phyloP scores from a whole-genome alignment of 495 filamentous ascomycete species.

The Elaphomyces granulatus region DNA sequence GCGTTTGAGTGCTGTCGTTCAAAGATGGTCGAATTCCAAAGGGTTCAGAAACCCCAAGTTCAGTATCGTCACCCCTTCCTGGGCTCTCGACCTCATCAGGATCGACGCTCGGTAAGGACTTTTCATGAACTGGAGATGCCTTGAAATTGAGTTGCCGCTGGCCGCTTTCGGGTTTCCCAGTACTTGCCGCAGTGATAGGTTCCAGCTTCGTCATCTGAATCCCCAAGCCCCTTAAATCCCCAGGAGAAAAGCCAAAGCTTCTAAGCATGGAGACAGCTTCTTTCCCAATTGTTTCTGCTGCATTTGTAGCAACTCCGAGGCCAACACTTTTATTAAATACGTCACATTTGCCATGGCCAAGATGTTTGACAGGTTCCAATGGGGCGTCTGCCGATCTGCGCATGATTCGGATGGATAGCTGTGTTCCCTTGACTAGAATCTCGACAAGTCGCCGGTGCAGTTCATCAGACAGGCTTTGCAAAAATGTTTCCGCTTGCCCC shows the following conservation, averaged over 20 bases:
- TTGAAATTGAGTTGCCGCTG: slow-evolving; percentile 51
- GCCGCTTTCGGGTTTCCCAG: slow-evolving; percentile 36
- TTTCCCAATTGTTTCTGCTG: slow-evolving; percentile 50
- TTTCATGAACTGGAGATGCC: slow-evolving; percentile 22
- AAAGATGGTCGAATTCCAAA: slow-evolving; percentile 27
- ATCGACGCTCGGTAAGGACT: slow-evolving; percentile 21
- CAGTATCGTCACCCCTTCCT: slow-evolving; percentile 36
- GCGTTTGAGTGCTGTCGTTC: slow-evolving; percentile 43
- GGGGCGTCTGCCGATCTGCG: slow-evolving; percentile 72
- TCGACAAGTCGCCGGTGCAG: slow-evolving; percentile 64
- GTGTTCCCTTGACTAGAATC: slow-evolving; percentile 70
- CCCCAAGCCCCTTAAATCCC: slow-evolving; percentile 79
- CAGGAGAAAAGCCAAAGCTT: slow-evolving; percentile 71
- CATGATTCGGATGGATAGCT: slow-evolving; percentile 90
- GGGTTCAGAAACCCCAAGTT: slow-evolving; percentile 28
- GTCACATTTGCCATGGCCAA: slow-evolving; percentile 93
- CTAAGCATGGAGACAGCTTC: slow-evolving; percentile 73
- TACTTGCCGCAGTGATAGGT: slow-evolving; percentile 41
- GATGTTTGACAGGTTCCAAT: slow-evolving; percentile 81
- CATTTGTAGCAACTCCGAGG: slow-evolving; percentile 72
- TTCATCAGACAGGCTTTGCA: slow-evolving; percentile 68
- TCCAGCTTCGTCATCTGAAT: slow-evolving; percentile 89
- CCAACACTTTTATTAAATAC: slow-evolving; percentile 72
- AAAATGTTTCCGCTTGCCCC: slow-evolving; percentile 79
- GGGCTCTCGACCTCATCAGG: slow-evolving; percentile 51